A percentile compares a stretch with the other conserved stretches of the same genome.
Conservation (phyloP, 2,329 filamentous ascomycete genomes). For the Pseudogymnoascus sp. region DNA sequence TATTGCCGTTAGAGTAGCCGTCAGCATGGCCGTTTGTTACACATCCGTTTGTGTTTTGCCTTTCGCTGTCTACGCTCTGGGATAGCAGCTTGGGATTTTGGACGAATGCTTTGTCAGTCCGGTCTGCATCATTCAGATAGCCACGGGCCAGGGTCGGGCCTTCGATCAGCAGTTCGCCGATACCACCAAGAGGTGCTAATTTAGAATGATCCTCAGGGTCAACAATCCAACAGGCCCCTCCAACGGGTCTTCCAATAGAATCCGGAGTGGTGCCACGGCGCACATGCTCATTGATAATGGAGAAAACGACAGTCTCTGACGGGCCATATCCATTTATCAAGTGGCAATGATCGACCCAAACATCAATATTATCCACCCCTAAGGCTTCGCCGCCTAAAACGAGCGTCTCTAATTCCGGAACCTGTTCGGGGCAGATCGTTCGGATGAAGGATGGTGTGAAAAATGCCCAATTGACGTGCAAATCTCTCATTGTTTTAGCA, state of each 20-base stretch:
- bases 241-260: constrained; percentile 20
- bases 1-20: neutral
- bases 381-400: constrained; percentile 86
- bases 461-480: constrained; percentile 41
- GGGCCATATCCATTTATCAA: constrained; percentile 61
- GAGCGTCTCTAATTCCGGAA: constrained; percentile 62
- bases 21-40: neutral
- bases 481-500: constrained; percentile 50
- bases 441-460: constrained; percentile 53
- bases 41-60: neutral
- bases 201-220: neutral
- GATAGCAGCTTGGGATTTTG: constrained; percentile 13
- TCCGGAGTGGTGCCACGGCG: constrained; percentile 23
- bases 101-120: constrained; percentile 51
- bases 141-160: constrained; percentile 52
- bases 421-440: constrained; percentile 77
- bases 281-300: neutral
- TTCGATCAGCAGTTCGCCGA: constrained; percentile 10
- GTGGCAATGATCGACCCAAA: constrained; percentile 30
- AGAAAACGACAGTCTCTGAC: constrained; percentile 67
- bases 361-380: constrained; percentile 42
- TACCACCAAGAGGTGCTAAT: neutral
- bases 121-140: constrained; percentile 49
- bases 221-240: constrained; percentile 30
- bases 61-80: neutral